Percentiles rank a stretch among this genome's conserved stretches.
phyloP scores from a whole-genome alignment of 208 protist species.

The Leishmania martiniquensis region DNA sequence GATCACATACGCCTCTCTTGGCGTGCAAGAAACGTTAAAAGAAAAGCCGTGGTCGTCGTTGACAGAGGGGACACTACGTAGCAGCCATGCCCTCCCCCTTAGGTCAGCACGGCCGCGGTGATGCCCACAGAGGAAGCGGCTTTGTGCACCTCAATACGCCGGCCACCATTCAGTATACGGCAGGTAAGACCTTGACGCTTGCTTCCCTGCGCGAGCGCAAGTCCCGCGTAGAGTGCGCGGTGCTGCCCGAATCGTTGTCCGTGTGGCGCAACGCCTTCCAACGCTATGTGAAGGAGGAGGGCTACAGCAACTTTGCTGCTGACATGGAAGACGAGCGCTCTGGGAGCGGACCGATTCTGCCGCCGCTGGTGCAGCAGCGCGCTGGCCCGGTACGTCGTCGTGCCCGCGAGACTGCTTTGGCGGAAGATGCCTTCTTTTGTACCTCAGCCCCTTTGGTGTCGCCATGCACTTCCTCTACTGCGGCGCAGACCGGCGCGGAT shows the following conservation, averaged over 20 bases:
- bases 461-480: neutral
- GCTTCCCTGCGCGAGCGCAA: constrained; percentile 54
- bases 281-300: constrained; percentile 47
- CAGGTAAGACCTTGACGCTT: constrained; percentile 62
- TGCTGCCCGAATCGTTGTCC: constrained; percentile 50
- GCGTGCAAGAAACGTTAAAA: neutral
- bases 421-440: constrained; percentile 16
- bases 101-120: neutral
- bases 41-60: neutral
- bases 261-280: constrained; percentile 64
- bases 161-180: constrained; percentile 71
- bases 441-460: neutral
- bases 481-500: neutral
- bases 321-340: constrained; percentile 71
- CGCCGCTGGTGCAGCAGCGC: constrained; percentile 41
- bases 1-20: neutral
- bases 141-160: constrained; percentile 92
- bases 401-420: neutral
- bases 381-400: constrained; percentile 19
- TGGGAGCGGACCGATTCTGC: constrained; percentile 60
- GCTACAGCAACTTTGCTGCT: constrained; percentile 56
- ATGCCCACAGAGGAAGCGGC: constrained; percentile 56
- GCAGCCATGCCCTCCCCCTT: constrained; percentile 2
- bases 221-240: constrained; percentile 68
- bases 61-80: neutral